These are phyloP conservation scores for Suillus clintonianus DNA, from an alignment of 768 basidiomycete species.

Conservation along the genomic window DNA sequence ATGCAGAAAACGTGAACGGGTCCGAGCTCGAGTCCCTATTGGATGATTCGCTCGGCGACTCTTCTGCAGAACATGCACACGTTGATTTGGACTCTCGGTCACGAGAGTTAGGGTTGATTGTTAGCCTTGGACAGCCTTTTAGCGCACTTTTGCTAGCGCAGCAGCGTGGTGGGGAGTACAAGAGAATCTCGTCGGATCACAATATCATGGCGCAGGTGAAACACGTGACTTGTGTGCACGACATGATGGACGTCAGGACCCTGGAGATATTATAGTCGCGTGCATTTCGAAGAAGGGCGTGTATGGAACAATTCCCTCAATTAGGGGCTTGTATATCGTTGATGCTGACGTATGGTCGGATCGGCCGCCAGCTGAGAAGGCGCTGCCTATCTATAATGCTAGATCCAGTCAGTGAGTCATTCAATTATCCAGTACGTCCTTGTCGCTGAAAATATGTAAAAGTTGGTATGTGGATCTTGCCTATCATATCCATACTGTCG, in stretches of 20 bases:
- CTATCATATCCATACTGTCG: neutral
- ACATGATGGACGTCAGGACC: too few species aligned
- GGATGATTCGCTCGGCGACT: neutral
- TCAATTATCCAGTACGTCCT: neutral
- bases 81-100: neutral
- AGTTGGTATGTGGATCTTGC: too few species aligned
- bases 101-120: neutral
- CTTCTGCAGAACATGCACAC: neutral
- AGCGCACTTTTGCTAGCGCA: neutral
- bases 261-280: too few species aligned
- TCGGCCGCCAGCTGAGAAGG: too few species aligned
- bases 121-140: neutral
- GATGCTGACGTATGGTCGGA: too few species aligned
- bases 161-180: neutral
- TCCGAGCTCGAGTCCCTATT: neutral
- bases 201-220: too few species aligned
- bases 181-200: too few species aligned
- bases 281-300: too few species aligned
- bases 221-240: too few species aligned
- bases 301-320: too few species aligned
- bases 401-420: neutral
- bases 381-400: neutral
- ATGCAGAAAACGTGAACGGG: neutral
- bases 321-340: too few species aligned
- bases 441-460: neutral